Base-by-base conservation (phyloP, 768 basidiomycete species). In the Leccinum fibrillosum region DNA sequence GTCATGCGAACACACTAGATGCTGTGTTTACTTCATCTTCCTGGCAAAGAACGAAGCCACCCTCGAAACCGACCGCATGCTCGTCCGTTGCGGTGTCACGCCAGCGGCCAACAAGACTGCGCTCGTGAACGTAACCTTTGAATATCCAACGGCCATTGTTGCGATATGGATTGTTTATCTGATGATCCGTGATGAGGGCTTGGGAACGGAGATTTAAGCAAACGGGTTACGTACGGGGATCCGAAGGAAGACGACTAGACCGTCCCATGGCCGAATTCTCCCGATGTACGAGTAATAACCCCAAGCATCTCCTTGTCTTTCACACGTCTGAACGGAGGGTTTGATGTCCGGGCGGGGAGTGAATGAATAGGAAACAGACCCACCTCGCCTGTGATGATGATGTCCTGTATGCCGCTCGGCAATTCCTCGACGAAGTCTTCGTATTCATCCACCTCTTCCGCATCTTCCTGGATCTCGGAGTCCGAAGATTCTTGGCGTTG, bases 91-190 rank as follows among this genome's bases (percentile, higher is more conserved):
- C 69, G 21, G 78, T 82, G 58, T 81, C 81, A 53, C 82, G 77
- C 82, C 82, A 82, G 21, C 80, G 74, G 35, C 82, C 83, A 37
- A 81, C 80, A 39, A 84, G 70, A 65, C 78, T 82, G 28, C 71
- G 68, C 61, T 74, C 75, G 53, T 83, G 76, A 48, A 83, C 57
- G 63, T 84, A 83, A 52, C 82, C 82, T 58, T 75, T 80, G 53
- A 83, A 83, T 53, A 83, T 65, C 80, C 77, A 83, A 28, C 69
- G 75, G 11, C 82, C 81, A 13, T 69, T 57, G 52, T 69, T 53
- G 34, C 54, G 62, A 49, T 73, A 62, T 4, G 50, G 66, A 23
- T 72, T 64, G 59, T 77, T 65, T 50, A 62, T 73, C 79, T 80
- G 61, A 63, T 68, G 61, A 63, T 68, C 57, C 58, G 58, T 58